phyloP scores from a whole-genome alignment of 352 stramenopile genomes.

The Pythium aristosporum region DNA sequence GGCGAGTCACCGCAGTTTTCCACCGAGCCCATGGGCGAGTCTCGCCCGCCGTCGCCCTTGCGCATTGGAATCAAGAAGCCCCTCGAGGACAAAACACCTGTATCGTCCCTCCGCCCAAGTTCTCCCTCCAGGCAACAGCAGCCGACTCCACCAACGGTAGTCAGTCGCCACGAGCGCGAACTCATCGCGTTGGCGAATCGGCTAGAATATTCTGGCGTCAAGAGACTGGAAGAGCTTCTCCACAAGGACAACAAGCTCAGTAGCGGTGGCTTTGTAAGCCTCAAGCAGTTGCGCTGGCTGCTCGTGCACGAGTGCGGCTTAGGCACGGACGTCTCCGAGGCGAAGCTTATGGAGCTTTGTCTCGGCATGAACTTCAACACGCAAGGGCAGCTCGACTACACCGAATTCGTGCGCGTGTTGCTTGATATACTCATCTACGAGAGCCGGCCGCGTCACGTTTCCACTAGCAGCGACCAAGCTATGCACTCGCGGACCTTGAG shows the following conservation, averaged over 20 bases:
- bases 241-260: constrained; percentile 21
- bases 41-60: constrained; percentile 17
- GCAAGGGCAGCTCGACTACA: constrained; percentile 49
- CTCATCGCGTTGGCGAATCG: constrained; percentile 43
- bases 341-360: constrained; percentile 50
- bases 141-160: constrained; percentile 14
- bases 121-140: background rate
- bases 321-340: constrained; percentile 33
- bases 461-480: constrained; percentile 4
- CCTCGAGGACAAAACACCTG: background rate
- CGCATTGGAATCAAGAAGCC: constrained; percentile 19
- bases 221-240: constrained; percentile 42
- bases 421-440: constrained; percentile 62
- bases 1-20: background rate
- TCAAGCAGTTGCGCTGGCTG: constrained; percentile 51
- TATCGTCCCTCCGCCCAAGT: background rate
- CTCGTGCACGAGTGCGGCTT: constrained; percentile 37
- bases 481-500: background rate
- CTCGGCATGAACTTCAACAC: constrained; percentile 63
- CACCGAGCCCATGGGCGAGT: background rate
- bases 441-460: constrained; percentile 22
- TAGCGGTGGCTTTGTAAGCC: constrained; percentile 42
- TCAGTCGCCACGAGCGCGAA: constrained; percentile 47
- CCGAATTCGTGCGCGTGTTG: constrained; percentile 47
- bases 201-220: constrained; percentile 50